Conservation (phyloP, 2,329 filamentous ascomycete genomes). For the Neocatenulostroma microsporum region DNA sequence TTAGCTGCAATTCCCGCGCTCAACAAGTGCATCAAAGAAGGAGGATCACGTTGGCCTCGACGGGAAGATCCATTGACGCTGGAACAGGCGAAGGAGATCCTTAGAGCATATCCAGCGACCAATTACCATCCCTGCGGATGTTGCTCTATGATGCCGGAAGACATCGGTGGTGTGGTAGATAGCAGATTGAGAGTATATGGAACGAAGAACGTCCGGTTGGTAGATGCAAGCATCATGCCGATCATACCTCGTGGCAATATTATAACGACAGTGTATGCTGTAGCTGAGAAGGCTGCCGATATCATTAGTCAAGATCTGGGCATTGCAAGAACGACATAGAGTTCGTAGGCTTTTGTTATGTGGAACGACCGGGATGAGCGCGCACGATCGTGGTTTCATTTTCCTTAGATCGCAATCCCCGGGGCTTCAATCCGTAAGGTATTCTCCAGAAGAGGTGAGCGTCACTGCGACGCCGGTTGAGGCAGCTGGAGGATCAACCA, state of each 20-base stretch:
- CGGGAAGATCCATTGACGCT: constrained; percentile 7
- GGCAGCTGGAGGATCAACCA: no score
- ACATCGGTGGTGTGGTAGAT: constrained; percentile 33
- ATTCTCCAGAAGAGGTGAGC: no score
- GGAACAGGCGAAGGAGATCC: constrained; percentile 17
- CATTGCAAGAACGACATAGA: neutral
- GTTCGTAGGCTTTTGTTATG: no score
- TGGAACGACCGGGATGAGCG: no score
- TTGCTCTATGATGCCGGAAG: constrained; percentile 25
- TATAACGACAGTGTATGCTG: constrained; percentile 22
- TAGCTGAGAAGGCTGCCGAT: constrained; percentile 27
- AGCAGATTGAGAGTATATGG: constrained; percentile 31
- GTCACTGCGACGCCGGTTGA: no score
- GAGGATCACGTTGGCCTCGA: constrained; percentile 11
- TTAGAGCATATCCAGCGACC: constrained; percentile 10
- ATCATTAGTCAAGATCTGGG: constrained; percentile 10
- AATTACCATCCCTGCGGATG: constrained; percentile 37
- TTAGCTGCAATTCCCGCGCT: constrained; percentile 38
- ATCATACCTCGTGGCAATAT: constrained; percentile 22
- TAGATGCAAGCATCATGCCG: constrained; percentile 31
- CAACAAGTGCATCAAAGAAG: constrained; percentile 17
- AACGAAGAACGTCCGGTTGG: constrained; percentile 29
- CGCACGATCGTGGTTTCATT: no score
- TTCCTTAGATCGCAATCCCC: no score
- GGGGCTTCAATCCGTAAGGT: no score